Evolutionary conservation across 495 filamentous ascomycete genomes (phyloP).

Genomic region (Chaetomidium leptoderma): DNA sequence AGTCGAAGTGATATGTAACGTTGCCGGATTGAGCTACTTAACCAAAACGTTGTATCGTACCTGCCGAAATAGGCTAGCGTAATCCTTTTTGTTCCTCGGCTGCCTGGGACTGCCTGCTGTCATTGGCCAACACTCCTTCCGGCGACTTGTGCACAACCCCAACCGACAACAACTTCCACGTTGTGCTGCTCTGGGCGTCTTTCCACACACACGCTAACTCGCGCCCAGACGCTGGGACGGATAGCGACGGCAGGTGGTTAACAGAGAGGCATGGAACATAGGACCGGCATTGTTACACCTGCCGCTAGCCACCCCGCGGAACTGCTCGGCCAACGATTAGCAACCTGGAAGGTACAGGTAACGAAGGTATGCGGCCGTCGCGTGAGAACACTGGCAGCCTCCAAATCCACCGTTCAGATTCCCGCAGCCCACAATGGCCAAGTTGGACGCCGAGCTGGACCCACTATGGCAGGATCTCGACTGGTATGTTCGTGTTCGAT

Average conservation of each 20-base stretch:
- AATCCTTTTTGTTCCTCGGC: neutral
- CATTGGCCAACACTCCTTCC: neutral
- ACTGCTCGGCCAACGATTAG: constrained; percentile 3
- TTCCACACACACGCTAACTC: neutral
- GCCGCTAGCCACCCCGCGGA: neutral
- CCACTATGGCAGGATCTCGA: constrained; percentile 68
- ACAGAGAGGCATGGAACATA: too few relatives aligned
- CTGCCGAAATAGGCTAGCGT: constrained; percentile 19
- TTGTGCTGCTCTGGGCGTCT: neutral
- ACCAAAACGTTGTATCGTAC: constrained; percentile 5
- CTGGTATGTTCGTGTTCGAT: constrained; percentile 41
- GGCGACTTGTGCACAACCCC: neutral
- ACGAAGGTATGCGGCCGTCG: constrained; percentile 26
- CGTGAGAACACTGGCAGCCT: constrained; percentile 24
- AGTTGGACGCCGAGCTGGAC: constrained; percentile 52
- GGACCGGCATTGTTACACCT: constrained; percentile 14
- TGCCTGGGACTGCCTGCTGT: neutral
- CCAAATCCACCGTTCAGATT: constrained; percentile 7
- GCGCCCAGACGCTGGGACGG: too few relatives aligned
- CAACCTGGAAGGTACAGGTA: too few relatives aligned
- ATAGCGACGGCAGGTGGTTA: too few relatives aligned
- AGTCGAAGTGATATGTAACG: constrained; percentile 26
- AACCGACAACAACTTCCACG: neutral
- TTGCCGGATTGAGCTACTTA: constrained; percentile 21
- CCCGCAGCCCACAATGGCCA: constrained; percentile 32